Evolutionary conservation across 2,329 filamentous ascomycete species (phyloP), one percentile per base, ranked within the genome.

Genomic region (Stagonosporopsis chrysanthemi): DNA sequence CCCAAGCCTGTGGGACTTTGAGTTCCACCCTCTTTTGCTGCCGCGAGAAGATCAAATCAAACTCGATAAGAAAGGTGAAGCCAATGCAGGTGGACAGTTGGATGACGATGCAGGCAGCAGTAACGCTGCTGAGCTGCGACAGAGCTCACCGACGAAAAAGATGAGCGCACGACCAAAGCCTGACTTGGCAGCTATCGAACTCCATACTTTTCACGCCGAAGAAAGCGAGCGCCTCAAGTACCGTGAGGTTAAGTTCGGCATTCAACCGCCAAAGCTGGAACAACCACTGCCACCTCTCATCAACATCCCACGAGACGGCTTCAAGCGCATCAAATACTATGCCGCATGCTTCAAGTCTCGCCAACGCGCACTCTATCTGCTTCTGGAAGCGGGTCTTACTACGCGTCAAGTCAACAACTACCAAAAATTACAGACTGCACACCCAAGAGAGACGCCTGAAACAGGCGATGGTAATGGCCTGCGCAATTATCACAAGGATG

Each of bases 1-100:
- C 23, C 73, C 72, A 9, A 74, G 68, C 43, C 48, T 76, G 33
- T 74, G 69, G 70, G 67, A 72, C 35, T 76, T 75, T 47, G 72
- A 75, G 24, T 64, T 65, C 17, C 72, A 73, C 29, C 72, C 73
- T 15, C 52, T 67, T 24, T 19, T 63, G 8, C 41, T 73, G 14
- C 59, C 64, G 6, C 50, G 17, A 17, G 60, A 62, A 2, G 15
- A 56, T 9, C 48, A 35, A 59, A 62, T 19, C 19, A 19, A 2
- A 15, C 5, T 8, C 36, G 28, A 29, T 24, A 53, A 28, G 23
- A 6, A 19, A 40, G 45, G 44, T 43, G 19, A 40, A 43, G 45
- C 31, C 11, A 44, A 33, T 4, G 29, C 33, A 17, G 14, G 26
- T 43, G 15, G 31, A 45, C 22, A 56, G 26, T 7, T 49, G 47